Conservation (phyloP, 2,329 filamentous ascomycete genomes). For the Colletotrichum endophyticum region DNA sequence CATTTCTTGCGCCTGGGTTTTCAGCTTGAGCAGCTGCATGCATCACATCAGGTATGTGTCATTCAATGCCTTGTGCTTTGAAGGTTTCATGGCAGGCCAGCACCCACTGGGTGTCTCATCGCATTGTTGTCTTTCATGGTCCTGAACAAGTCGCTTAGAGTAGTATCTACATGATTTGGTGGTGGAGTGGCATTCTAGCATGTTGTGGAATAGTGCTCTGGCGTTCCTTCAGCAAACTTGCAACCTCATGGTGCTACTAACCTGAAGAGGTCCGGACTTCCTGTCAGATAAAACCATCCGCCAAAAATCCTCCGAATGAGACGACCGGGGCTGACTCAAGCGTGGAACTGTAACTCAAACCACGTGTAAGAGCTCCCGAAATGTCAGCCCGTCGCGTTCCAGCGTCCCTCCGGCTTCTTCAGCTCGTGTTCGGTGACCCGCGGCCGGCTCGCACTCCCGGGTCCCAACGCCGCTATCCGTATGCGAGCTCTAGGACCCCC, state of each 20-base stretch:
- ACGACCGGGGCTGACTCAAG: neutral
- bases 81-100: neutral
- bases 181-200: neutral
- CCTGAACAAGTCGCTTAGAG: neutral
- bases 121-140: neutral
- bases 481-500: neutral
- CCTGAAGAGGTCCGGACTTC: neutral
- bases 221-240: neutral
- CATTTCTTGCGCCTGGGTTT: neutral
- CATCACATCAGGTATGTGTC: neutral
- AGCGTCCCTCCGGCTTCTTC: neutral
- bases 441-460: neutral
- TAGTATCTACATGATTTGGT: neutral
- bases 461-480: neutral
- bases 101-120: neutral
- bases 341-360: neutral
- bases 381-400: neutral
- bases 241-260: neutral
- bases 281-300: neutral
- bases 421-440: neutral
- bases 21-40: neutral
- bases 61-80: neutral
- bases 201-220: neutral
- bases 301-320: neutral
- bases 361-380: neutral